Evolutionary conservation across 495 filamentous ascomycete genomes (phyloP).

Genomic region (Cladorrhinum samala): DNA sequence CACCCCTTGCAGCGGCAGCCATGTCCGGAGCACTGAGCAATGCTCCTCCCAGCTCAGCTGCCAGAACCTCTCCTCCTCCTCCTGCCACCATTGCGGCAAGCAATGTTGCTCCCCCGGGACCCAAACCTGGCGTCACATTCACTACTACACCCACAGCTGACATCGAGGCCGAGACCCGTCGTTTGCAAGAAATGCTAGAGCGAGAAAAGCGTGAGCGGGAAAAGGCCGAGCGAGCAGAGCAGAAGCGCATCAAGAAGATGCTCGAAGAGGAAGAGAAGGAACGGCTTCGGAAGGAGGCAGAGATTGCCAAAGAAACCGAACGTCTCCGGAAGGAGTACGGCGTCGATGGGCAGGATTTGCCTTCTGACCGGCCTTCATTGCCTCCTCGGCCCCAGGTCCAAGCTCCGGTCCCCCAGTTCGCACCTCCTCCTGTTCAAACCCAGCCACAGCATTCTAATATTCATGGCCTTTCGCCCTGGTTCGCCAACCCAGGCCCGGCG

Average conservation of each 20-base stretch:
- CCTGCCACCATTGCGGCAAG: conserved; percentile 17
- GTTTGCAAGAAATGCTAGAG: conserved; percentile 50
- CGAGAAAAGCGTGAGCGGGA: conserved; percentile 49
- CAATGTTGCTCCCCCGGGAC: conserved; percentile 25
- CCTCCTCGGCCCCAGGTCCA: conserved; percentile 16
- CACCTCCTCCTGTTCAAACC: conserved; percentile 4
- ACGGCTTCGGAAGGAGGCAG: conserved; percentile 56
- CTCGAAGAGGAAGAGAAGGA: conserved; percentile 73
- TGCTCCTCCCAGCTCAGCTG: background rate
- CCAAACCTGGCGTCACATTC: conserved; percentile 11
- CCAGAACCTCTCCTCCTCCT: background rate
- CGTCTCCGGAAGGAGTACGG: conserved; percentile 70
- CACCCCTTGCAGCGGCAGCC: conserved; percentile 8
- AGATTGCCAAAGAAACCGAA: conserved; percentile 80
- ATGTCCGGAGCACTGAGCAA: conserved; percentile 28
- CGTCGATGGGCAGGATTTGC: conserved; percentile 39
- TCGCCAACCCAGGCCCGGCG: conserved; percentile 16
- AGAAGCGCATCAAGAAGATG: conserved; percentile 66
- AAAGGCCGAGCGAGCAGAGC: conserved; percentile 52
- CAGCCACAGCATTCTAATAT: conserved; percentile 4
- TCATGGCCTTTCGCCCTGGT: conserved; percentile 2
- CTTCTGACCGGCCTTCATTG: conserved; percentile 15
- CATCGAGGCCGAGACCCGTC: conserved; percentile 58
- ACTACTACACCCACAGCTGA: conserved; percentile 50
- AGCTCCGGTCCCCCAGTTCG: background rate